phyloP scores from a whole-genome alignment of 768 basidiomycete genomes.

The Omphalotus guepiniiformis region DNA sequence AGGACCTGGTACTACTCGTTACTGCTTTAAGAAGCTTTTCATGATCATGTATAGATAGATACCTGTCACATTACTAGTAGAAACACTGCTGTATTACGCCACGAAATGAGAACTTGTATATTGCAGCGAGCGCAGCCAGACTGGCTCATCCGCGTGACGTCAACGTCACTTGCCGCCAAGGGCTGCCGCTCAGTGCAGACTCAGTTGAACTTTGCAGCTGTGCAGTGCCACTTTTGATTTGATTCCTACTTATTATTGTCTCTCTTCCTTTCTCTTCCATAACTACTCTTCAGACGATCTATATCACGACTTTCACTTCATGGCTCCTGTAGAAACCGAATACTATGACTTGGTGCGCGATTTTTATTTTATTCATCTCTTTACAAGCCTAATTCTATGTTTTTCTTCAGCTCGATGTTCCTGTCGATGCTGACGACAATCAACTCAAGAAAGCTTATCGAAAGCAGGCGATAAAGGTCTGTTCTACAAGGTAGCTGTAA shows the following conservation, averaged over 20 bases:
- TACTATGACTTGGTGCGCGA: slow-evolving; percentile 81
- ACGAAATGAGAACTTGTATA: too few relatives aligned
- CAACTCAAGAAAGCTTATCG: slow-evolving; percentile 93
- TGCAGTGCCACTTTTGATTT: not conserved
- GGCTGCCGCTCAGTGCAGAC: too few relatives aligned
- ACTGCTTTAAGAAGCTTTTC: too few relatives aligned
- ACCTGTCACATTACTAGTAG: too few relatives aligned
- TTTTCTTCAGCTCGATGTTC: slow-evolving; percentile 62
- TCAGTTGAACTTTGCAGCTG: not conserved
- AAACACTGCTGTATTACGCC: too few relatives aligned
- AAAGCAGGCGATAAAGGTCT: slow-evolving; percentile 88
- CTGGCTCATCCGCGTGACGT: not conserved
- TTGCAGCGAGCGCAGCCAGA: too few relatives aligned
- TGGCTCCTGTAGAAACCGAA: slow-evolving; percentile 89
- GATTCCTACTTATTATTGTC: not conserved
- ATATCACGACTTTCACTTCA: slow-evolving; percentile 22
- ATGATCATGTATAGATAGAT: too few relatives aligned
- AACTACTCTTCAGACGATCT: slow-evolving; percentile 5
- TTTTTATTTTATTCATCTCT: not conserved
- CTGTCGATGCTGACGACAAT: slow-evolving; percentile 70
- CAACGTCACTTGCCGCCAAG: not conserved
- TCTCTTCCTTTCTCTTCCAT: slow-evolving; percentile 8
- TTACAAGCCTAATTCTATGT: not conserved
- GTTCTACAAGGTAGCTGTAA: slow-evolving; percentile 4
- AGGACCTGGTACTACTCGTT: too few relatives aligned